A percentile compares a stretch with the other conserved stretches of the same genome.
phyloP scores from a whole-genome alignment of 768 basidiomycete species.

The Saitozyma sp. region DNA sequence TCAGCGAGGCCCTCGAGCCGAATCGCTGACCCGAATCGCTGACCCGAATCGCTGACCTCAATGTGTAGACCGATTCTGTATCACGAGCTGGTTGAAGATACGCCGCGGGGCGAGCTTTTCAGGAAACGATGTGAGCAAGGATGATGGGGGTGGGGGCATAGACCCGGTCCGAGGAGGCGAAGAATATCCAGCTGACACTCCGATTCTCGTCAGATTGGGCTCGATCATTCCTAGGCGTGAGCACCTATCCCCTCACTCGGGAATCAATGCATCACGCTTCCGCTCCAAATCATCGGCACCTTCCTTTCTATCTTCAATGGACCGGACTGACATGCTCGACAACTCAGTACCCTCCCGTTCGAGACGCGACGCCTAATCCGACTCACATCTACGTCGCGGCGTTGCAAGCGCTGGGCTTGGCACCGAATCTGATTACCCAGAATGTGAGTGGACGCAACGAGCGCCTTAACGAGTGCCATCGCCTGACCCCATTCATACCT shows the following conservation, averaged over 20 bases:
- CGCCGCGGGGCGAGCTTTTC: slow-evolving; percentile 67
- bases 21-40: not conserved
- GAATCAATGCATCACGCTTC: not conserved
- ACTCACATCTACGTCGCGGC: slow-evolving; percentile 86
- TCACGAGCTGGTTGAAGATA: slow-evolving; percentile 75
- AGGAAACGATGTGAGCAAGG: slow-evolving; percentile 66
- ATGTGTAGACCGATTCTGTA: slow-evolving; percentile 59
- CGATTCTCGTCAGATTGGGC: slow-evolving; percentile 61
- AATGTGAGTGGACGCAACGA: slow-evolving; percentile 34
- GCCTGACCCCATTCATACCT: no score
- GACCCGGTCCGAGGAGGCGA: not conserved
- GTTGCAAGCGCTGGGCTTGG: slow-evolving; percentile 66
- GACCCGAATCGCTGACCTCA: not conserved
- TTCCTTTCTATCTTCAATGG: no score
- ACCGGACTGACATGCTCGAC: not conserved
- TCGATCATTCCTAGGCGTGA: slow-evolving; percentile 49
- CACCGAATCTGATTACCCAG: slow-evolving; percentile 68
- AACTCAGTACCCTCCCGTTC: slow-evolving; percentile 73
- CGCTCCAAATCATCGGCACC: no score
- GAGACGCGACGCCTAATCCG: slow-evolving; percentile 79
- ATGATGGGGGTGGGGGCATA: no score
- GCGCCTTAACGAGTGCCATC: no score
- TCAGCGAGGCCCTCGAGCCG: not conserved
- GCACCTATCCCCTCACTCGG: not conserved
- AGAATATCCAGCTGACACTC: slow-evolving; percentile 1